phyloP scores from a whole-genome alignment of 2,329 filamentous ascomycete genomes.

The Claviceps arundinis region DNA sequence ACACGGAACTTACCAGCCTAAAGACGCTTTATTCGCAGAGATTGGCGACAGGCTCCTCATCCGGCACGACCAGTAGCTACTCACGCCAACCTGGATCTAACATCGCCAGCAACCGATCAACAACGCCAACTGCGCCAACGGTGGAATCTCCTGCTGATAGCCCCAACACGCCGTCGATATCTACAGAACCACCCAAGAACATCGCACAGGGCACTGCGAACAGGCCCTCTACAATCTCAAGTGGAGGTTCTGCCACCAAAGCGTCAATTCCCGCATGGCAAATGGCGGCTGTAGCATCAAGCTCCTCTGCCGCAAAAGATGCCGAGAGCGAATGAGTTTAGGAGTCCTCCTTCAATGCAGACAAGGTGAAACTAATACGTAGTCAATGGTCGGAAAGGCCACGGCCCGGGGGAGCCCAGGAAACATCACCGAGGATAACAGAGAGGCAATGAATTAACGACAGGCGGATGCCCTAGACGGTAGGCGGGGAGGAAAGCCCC shows the following conservation, averaged over 20 bases:
- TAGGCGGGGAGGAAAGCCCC: too few species aligned
- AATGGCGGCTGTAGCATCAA: conserved; percentile 45
- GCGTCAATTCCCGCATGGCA: conserved; percentile 73
- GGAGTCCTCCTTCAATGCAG: background rate
- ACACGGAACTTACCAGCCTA: conserved; percentile 76
- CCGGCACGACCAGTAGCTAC: conserved; percentile 11
- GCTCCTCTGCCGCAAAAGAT: conserved; percentile 15
- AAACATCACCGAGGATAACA: too few species aligned
- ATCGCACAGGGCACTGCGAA: conserved; percentile 16
- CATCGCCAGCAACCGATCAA: background rate
- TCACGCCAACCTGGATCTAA: conserved; percentile 1
- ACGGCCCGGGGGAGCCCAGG: too few species aligned
- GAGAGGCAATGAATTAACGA: too few species aligned
- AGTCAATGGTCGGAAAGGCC: too few species aligned
- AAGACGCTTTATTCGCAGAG: conserved; percentile 69
- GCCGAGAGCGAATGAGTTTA: conserved; percentile 7
- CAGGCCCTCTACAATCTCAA: conserved; percentile 21
- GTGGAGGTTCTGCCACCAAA: conserved; percentile 28
- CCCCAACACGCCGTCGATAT: conserved; percentile 11
- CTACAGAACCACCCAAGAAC: conserved; percentile 20
- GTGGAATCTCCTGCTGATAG: conserved; percentile 12
- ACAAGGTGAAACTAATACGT: background rate
- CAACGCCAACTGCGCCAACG: conserved; percentile 10
- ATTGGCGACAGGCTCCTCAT: conserved; percentile 29
- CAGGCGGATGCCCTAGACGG: too few species aligned